These are phyloP conservation scores for Trichoderma sp. DNA, from an alignment of 2,329 filamentous ascomycete genomes.

Conservation along the genomic window DNA sequence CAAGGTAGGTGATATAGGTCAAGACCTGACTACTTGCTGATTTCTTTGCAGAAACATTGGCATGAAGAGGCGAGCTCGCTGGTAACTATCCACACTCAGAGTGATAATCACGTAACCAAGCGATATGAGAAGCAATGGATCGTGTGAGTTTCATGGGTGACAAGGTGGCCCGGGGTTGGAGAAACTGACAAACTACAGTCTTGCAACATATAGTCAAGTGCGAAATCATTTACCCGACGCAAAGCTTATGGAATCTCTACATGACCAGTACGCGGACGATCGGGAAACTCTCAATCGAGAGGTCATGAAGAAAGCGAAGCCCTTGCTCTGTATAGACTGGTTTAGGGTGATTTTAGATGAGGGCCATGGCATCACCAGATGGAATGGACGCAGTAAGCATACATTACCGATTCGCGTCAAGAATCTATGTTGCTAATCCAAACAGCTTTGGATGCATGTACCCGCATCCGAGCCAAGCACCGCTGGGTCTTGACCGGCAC, in stretches of 20 bases:
- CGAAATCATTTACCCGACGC: conserved; percentile 19
- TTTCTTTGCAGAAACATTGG: background rate
- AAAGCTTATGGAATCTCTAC: background rate
- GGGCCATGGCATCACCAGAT: conserved; percentile 54
- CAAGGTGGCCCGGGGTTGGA: background rate
- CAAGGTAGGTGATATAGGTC: background rate
- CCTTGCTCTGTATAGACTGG: conserved; percentile 37
- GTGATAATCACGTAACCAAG: background rate
- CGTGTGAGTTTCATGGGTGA: background rate
- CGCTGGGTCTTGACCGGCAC: conserved; percentile 38
- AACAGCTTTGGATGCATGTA: conserved; percentile 27
- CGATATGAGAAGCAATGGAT: background rate
- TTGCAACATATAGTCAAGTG: conserved; percentile 33
- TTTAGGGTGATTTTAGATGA: conserved; percentile 56
- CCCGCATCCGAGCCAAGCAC: conserved; percentile 28
- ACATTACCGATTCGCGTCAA: background rate
- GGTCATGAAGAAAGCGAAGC: conserved; percentile 23
- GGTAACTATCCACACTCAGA: background rate
- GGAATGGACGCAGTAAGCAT: conserved; percentile 31
- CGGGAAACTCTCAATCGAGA: conserved; percentile 36
- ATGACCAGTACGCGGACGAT: background rate
- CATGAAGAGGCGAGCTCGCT: background rate
- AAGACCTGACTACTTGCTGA: background rate
- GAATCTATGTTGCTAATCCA: background rate
- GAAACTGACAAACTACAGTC: conserved; percentile 16